Percentiles rank a stretch among this genome's conserved stretches.
Conservation (phyloP, 148 eudicot genomes). For the Arctostaphylos glauca region DNA sequence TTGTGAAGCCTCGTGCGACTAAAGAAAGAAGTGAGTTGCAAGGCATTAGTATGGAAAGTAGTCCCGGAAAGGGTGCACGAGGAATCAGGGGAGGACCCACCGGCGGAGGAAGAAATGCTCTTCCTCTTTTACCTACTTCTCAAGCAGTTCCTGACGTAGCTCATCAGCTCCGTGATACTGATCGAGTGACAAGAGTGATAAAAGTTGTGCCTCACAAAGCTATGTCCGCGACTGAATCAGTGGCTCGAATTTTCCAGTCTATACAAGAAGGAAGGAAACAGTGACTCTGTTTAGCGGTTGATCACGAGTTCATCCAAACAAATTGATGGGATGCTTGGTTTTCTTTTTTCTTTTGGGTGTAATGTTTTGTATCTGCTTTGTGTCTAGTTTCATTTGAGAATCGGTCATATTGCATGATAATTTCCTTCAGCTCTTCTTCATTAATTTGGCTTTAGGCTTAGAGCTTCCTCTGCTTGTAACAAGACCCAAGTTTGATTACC, state of each 20-base stretch:
- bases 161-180: conserved; percentile 20
- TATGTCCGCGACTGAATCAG: conserved; percentile 61
- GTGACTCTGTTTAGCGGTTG: conserved; percentile 29
- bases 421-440: neutral
- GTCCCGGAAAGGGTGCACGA: conserved; percentile 43
- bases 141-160: conserved; percentile 23
- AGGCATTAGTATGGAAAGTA: conserved; percentile 55
- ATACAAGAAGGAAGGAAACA: conserved; percentile 75
- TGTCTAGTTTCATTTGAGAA: neutral
- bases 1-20: conserved; percentile 18
- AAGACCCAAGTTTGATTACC: neutral
- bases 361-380: neutral
- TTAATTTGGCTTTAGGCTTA: neutral
- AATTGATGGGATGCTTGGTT: conserved; percentile 9
- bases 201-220: conserved; percentile 76
- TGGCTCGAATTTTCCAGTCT: conserved; percentile 74
- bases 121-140: conserved; percentile 42
- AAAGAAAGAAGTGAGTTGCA: conserved; percentile 46
- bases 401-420: neutral
- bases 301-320: neutral
- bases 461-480: neutral
- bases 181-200: conserved; percentile 49
- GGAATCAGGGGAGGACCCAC: conserved; percentile 11
- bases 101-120: conserved; percentile 36
- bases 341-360: neutral